A percentile compares a stretch with the other conserved stretches of the same genome.
These are phyloP conservation scores for Erodium chrysanthum DNA, from an alignment of 441 rosid genomes.

Conservation along the genomic window DNA sequence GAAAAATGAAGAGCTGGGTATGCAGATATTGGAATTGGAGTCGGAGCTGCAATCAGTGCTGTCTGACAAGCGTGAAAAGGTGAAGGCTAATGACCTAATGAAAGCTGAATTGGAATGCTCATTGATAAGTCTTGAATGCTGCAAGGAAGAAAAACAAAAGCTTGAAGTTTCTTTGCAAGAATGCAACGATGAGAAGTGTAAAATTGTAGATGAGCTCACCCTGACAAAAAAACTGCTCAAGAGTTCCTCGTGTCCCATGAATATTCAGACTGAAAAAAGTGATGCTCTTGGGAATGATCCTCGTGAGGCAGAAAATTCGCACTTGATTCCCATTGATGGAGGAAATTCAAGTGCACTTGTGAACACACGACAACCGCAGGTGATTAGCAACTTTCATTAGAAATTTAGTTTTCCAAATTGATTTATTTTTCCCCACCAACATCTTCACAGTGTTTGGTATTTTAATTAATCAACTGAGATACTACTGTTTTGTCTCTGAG, in stretches of 20 bases:
- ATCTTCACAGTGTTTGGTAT: conserved; percentile 3
- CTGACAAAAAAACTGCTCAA: conserved; percentile 40
- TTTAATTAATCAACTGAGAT: background rate
- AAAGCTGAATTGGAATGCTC: conserved; percentile 96
- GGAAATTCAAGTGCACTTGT: conserved; percentile 17
- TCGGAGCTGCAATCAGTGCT: conserved; percentile 47
- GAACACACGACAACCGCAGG: conserved; percentile 32
- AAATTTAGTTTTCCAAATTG: conserved; percentile 2
- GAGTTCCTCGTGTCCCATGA: conserved; percentile 25
- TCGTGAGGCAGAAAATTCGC: conserved; percentile 23
- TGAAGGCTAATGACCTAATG: conserved; percentile 60
- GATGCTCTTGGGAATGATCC: conserved; percentile 22
- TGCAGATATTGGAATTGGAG: conserved; percentile 66
- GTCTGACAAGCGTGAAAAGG: conserved; percentile 70
- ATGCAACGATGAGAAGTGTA: conserved; percentile 49
- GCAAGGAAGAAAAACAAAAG: conserved; percentile 84
- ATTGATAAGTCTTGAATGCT: conserved; percentile 88
- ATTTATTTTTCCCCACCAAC: conserved; percentile 3
- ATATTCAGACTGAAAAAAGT: conserved; percentile 27
- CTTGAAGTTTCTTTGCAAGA: conserved; percentile 62
- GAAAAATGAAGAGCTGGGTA: conserved; percentile 70
- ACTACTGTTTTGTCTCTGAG: background rate
- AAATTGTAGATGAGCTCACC: conserved; percentile 45
- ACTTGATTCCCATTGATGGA: conserved; percentile 23
- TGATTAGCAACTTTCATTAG: conserved; percentile 20